These are phyloP conservation scores for Coriolopsis trogii DNA, from an alignment of 1,284 basidiomycete genomes.

Conservation along the genomic window DNA sequence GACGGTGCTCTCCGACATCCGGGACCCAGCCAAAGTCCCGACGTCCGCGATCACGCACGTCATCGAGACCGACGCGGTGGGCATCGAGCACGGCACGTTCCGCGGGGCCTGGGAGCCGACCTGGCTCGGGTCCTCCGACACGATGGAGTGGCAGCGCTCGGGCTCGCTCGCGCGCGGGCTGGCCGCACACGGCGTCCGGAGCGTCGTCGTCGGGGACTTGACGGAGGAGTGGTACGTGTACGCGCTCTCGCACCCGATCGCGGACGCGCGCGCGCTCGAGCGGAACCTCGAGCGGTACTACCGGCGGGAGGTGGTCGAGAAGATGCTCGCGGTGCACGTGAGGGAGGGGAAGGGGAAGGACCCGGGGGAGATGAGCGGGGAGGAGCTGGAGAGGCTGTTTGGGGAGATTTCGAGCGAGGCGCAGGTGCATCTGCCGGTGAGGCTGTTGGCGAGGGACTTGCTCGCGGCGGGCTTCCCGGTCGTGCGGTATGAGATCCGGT, in stretches of 20 bases:
- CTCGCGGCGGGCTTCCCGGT: slow-evolving; percentile 58
- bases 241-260: slow-evolving; percentile 64
- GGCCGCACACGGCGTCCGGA: slow-evolving; percentile 57
- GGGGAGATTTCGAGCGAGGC: slow-evolving; percentile 67
- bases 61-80: slow-evolving; percentile 59
- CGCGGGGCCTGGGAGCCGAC: slow-evolving; percentile 61
- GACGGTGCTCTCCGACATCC: slow-evolving; percentile 50
- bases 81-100: slow-evolving; percentile 61
- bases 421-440: slow-evolving; percentile 72
- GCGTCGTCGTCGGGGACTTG: slow-evolving; percentile 68
- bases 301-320: slow-evolving; percentile 45
- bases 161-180: slow-evolving; percentile 60
- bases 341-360: slow-evolving; percentile 34
- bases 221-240: slow-evolving; percentile 81
- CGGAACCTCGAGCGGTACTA: slow-evolving; percentile 68
- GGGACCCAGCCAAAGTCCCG: slow-evolving; percentile 50
- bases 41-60: slow-evolving; percentile 52
- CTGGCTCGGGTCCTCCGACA: slow-evolving; percentile 56
- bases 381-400: slow-evolving; percentile 49
- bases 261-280: slow-evolving; percentile 48
- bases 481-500: slow-evolving; percentile 68
- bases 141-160: slow-evolving; percentile 70
- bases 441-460: slow-evolving; percentile 65
- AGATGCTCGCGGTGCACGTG: slow-evolving; percentile 49
- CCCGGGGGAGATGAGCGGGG: slow-evolving; percentile 37